These are phyloP conservation scores for Lactarius quietus DNA, from an alignment of 768 basidiomycete species.

Conservation along the genomic window DNA sequence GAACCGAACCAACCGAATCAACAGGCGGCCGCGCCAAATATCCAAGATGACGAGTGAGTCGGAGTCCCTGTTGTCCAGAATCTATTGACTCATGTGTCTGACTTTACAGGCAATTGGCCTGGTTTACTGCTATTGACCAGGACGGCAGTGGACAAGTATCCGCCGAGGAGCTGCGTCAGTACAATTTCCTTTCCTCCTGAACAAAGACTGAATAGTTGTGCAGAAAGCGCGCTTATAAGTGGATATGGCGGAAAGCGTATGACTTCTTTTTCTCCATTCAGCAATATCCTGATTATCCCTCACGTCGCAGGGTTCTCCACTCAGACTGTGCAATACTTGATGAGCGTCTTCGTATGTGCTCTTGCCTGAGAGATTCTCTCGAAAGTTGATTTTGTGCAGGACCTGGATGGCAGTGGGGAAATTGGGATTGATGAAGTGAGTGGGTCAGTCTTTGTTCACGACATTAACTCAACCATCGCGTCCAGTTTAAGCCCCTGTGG, in stretches of 20 bases:
- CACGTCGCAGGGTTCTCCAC: background rate
- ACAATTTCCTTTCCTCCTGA: background rate
- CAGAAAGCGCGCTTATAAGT: constrained; percentile 9
- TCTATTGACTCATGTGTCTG: background rate
- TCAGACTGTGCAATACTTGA: constrained; percentile 9
- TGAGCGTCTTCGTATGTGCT: constrained; percentile 9
- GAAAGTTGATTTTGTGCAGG: background rate
- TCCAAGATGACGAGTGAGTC: constrained; percentile 6
- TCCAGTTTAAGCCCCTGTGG: constrained; percentile 11
- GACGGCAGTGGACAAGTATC: constrained; percentile 10
- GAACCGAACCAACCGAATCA: background rate
- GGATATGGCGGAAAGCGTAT: constrained; percentile 11
- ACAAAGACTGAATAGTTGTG: background rate
- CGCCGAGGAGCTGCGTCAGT: constrained; percentile 7
- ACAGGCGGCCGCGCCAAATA: background rate
- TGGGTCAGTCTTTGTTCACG: background rate
- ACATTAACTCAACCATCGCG: background rate
- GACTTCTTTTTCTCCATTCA: background rate
- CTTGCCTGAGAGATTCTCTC: background rate
- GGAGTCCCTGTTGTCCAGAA: background rate
- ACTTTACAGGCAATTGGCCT: background rate
- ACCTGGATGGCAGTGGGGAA: constrained; percentile 7
- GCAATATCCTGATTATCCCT: background rate
- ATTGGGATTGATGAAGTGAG: constrained; percentile 8
- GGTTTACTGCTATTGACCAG: constrained; percentile 11